Percentiles rank a stretch among this genome's conserved stretches.
phyloP scores from a whole-genome alignment of 164 flowering plant species.

The Vitis vinifera region DNA sequence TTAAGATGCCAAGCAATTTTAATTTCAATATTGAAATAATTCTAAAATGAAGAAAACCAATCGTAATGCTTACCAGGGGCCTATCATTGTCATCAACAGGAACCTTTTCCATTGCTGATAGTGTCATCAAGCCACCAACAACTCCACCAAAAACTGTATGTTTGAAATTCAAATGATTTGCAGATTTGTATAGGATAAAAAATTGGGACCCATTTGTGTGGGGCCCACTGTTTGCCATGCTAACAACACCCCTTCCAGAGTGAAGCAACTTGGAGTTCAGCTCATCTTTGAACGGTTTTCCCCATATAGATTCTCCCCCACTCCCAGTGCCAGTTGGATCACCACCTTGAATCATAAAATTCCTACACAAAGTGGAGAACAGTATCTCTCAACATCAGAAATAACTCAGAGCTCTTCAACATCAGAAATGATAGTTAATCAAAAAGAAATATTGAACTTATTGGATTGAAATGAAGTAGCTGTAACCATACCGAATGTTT shows the following conservation, averaged over 20 bases:
- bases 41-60: not conserved
- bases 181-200: slow-evolving; percentile 93
- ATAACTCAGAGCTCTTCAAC: too few species aligned
- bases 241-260: slow-evolving; percentile 91
- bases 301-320: slow-evolving; percentile 98
- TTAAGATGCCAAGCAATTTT: not conserved
- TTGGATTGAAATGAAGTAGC: slow-evolving; percentile 2
- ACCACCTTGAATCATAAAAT: slow-evolving; percentile 99
- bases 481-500: slow-evolving; percentile 60
- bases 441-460: not conserved
- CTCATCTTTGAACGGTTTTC: slow-evolving; percentile 92
- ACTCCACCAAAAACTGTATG: slow-evolving; percentile 95
- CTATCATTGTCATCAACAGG: slow-evolving; percentile 88
- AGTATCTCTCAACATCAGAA: not conserved
- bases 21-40: not conserved
- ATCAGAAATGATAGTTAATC: not conserved
- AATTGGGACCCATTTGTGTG: slow-evolving; percentile 97
- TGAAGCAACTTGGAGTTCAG: slow-evolving; percentile 85
- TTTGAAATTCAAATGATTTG: slow-evolving; percentile 87
- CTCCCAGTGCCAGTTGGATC: slow-evolving; percentile 97
- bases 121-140: slow-evolving; percentile 88
- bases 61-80: slow-evolving; percentile 64
- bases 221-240: slow-evolving; percentile 99
- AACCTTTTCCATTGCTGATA: slow-evolving; percentile 89
- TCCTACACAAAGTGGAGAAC: slow-evolving; percentile 39